These are phyloP conservation scores for Coemansia sp. DNA, from an alignment of 371 early-diverging fungal species.

Conservation along the genomic window DNA sequence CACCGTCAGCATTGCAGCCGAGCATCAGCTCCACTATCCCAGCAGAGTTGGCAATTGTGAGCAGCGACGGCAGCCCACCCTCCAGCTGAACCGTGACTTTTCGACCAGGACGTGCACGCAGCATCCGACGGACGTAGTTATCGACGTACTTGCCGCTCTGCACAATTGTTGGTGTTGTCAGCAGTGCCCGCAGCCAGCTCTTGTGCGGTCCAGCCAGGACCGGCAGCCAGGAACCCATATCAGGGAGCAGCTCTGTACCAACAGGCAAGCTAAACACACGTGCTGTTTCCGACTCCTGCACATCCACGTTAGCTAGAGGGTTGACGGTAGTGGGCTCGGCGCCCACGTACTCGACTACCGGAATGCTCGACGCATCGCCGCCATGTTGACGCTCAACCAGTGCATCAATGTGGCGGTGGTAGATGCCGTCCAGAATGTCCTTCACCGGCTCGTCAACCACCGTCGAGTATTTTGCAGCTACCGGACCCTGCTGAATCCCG, in stretches of 20 bases:
- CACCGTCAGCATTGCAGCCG: not conserved
- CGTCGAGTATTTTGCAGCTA: conserved; percentile 79
- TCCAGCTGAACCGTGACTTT: not conserved
- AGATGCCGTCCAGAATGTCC: conserved; percentile 84
- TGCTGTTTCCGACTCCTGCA: no score
- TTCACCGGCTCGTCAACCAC: conserved; percentile 85
- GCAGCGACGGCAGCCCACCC: not conserved
- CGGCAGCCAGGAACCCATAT: conserved; percentile 66
- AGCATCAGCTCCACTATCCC: not conserved
- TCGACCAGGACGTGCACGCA: conserved; percentile 71
- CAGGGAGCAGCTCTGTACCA: conserved; percentile 55
- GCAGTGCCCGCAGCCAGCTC: conserved; percentile 85
- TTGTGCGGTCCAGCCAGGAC: conserved; percentile 69
- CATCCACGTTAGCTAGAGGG: no score
- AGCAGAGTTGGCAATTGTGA: not conserved
- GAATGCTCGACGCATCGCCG: conserved; percentile 60
- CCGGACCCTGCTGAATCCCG: conserved; percentile 94
- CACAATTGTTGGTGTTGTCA: conserved; percentile 75
- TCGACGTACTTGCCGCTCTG: conserved; percentile 71
- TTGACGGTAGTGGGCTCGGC: no score
- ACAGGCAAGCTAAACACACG: conserved; percentile 9
- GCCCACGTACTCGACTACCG: conserved; percentile 82
- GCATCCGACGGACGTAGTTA: conserved; percentile 75
- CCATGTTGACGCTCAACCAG: conserved; percentile 75
- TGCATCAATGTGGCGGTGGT: conserved; percentile 73